Evolutionary conservation across 345 rosid genomes (phyloP).

Genomic region (Populus tremula): DNA sequence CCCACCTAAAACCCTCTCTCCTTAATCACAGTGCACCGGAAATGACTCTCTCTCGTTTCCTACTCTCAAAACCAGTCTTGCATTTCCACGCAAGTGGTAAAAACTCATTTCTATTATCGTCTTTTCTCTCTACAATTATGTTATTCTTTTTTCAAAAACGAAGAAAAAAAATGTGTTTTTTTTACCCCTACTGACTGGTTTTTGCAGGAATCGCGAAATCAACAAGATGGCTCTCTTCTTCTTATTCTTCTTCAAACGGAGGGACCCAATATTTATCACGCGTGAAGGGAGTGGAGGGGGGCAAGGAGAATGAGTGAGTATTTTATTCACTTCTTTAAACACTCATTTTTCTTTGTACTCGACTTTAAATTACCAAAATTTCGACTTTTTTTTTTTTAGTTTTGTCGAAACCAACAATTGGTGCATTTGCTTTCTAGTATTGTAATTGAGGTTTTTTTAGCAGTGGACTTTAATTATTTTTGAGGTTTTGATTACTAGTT

Average conservation of each 20-base stretch:
- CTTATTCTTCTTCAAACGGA: slow-evolving; percentile 16
- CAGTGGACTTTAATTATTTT: too few species aligned
- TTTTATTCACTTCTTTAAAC: too few species aligned
- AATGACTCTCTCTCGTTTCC: slow-evolving; percentile 36
- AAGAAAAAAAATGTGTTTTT: neutral
- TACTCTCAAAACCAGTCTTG: slow-evolving; percentile 17
- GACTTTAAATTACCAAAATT: too few species aligned
- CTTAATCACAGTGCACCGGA: neutral
- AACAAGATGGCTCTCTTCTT: slow-evolving; percentile 15
- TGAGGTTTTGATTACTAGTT: too few species aligned
- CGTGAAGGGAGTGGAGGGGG: neutral
- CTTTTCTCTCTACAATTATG: too few species aligned
- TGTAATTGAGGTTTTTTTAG: too few species aligned
- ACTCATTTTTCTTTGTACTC: too few species aligned
- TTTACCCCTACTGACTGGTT: neutral
- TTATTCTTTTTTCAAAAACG: too few species aligned
- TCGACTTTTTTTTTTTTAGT: too few species aligned
- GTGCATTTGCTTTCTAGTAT: too few species aligned
- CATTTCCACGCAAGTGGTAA: slow-evolving; percentile 30
- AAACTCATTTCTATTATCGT: neutral
- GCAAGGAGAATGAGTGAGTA: neutral
- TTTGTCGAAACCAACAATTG: too few species aligned
- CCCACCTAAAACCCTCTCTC: slow-evolving; percentile 18
- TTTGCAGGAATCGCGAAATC: slow-evolving; percentile 24
- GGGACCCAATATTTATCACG: neutral